Evolutionary conservation across 2,329 filamentous ascomycete species (phyloP).

Genomic region (Eurotiales sp.): DNA sequence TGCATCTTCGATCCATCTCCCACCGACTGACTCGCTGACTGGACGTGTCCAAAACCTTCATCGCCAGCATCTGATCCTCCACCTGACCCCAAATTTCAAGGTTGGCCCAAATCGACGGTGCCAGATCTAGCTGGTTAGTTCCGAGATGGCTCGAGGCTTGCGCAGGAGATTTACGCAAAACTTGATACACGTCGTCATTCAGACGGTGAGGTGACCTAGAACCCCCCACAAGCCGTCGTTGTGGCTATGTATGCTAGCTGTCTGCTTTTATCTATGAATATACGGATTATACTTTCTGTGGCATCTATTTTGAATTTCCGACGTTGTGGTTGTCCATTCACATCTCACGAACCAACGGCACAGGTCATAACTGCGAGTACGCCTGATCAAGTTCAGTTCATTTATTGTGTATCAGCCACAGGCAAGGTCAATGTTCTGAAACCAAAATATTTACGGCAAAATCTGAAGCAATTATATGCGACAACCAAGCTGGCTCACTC

Average conservation of each 20-base stretch:
- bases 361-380: slow-evolving; percentile 3
- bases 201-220: too few species aligned
- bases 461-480: not conserved
- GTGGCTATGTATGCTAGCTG: not conserved
- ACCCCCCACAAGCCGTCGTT: not conserved
- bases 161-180: slow-evolving; percentile 12
- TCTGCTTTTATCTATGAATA: not conserved
- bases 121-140: slow-evolving; percentile 7
- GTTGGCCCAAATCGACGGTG: slow-evolving; percentile 4
- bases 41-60: slow-evolving; percentile 8
- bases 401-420: not conserved
- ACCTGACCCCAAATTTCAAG: not conserved
- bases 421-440: not conserved
- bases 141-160: slow-evolving; percentile 3
- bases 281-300: too few species aligned
- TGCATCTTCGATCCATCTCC: not conserved
- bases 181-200: slow-evolving; percentile 5
- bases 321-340: not conserved
- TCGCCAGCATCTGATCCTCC: too few species aligned
- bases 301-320: not conserved
- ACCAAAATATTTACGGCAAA: not conserved
- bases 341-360: not conserved
- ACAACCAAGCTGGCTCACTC: not conserved
- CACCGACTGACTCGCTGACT: not conserved
- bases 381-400: too few species aligned